Conservation (phyloP, 75 land plant genomes). For the Ceratopteris richardii region DNA sequence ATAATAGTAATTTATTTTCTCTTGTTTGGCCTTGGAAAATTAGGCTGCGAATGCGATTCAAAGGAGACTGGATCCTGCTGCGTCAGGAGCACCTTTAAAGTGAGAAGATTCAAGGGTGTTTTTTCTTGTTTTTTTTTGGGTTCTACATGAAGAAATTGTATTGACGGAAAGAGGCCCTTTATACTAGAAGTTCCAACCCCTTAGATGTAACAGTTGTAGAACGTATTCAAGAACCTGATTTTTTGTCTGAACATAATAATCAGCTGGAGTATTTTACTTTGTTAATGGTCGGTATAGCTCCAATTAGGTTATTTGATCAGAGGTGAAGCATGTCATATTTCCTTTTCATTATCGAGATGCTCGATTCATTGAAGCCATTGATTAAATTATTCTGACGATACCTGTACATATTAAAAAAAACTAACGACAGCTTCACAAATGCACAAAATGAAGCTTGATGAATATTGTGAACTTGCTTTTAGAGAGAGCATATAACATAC, state of each 20-base stretch:
- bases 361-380: too few relatives aligned
- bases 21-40: neutral
- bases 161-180: neutral
- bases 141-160: neutral
- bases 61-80: slow-evolving; percentile 93
- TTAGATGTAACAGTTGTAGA: neutral
- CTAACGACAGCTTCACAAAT: neutral
- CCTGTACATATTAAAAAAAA: neutral
- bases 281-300: neutral
- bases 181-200: neutral
- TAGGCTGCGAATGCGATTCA: slow-evolving; percentile 99
- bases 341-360: too few relatives aligned
- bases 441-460: too few relatives aligned
- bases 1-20: neutral
- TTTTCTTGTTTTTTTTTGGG: neutral
- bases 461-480: neutral
- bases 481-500: neutral
- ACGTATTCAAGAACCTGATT: neutral
- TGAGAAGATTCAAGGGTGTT: neutral
- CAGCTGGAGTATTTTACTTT: neutral
- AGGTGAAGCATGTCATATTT: neutral
- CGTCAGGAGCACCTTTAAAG: slow-evolving; percentile 13
- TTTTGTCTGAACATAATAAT: too few relatives aligned
- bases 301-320: neutral
- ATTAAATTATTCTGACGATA: neutral